Conservation (phyloP, 768 basidiomycete species). For the Tulasnella sp. region DNA sequence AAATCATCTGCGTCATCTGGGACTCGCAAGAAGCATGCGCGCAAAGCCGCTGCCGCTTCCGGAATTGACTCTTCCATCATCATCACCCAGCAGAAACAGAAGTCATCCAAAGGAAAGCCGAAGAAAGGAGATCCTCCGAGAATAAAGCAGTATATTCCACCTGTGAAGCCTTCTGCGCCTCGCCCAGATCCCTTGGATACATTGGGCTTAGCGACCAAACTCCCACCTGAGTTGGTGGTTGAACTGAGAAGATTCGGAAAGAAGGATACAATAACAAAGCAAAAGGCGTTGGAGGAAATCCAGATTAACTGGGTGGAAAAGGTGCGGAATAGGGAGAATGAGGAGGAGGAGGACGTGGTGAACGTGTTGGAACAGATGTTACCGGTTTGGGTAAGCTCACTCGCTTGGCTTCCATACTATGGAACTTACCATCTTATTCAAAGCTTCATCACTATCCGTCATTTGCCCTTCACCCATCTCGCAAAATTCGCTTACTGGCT, state of each 20-base stretch:
- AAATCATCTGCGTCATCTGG: constrained; percentile 75
- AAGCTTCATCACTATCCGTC: constrained; percentile 81
- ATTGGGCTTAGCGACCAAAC: constrained; percentile 53
- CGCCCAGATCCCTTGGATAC: constrained; percentile 80
- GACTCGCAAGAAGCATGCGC: constrained; percentile 88
- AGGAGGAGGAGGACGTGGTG: constrained; percentile 31
- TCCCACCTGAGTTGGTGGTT: constrained; percentile 74
- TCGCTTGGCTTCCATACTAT: not conserved
- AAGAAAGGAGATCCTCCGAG: constrained; percentile 41
- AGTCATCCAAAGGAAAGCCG: constrained; percentile 38
- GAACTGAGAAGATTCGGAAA: constrained; percentile 71
- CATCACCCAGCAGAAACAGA: constrained; percentile 35
- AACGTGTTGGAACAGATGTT: constrained; percentile 44
- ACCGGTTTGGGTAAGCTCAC: constrained; percentile 76
- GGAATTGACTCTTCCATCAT: constrained; percentile 20
- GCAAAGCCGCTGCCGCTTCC: constrained; percentile 40
- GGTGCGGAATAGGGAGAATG: constrained; percentile 28
- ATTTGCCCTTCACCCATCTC: constrained; percentile 65
- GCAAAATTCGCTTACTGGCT: constrained; percentile 53
- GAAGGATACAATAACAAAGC: constrained; percentile 78
- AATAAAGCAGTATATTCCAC: constrained; percentile 78
- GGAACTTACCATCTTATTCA: not conserved
- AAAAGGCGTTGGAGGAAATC: constrained; percentile 76
- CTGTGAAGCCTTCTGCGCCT: constrained; percentile 55
- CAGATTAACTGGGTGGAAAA: constrained; percentile 51